Evolutionary conservation across 2,329 filamentous ascomycete species (phyloP).

Genomic region (Spiromastix sp.): DNA sequence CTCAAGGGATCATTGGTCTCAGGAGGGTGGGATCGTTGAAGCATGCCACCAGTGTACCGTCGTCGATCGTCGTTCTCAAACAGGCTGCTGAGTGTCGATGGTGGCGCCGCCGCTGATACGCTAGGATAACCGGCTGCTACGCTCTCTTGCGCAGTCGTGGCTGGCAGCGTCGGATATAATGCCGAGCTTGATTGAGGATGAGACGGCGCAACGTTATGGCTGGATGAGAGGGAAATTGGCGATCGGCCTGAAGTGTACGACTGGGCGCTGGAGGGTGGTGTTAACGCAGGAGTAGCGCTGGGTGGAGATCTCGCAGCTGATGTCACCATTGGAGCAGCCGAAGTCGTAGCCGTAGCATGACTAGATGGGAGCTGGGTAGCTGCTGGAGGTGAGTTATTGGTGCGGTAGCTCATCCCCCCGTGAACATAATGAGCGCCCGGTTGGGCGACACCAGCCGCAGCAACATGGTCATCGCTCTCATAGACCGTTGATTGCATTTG

Average conservation of each 20-base stretch:
- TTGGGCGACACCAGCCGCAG: constrained; percentile 66
- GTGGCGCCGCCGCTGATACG: constrained; percentile 45
- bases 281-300: constrained; percentile 50
- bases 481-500: constrained; percentile 96
- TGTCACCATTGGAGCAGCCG: constrained; percentile 30
- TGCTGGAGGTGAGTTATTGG: constrained; percentile 45
- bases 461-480: constrained; percentile 76
- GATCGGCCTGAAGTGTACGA: constrained; percentile 55
- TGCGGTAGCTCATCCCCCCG: constrained; percentile 41
- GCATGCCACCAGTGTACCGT: constrained; percentile 50
- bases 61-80: constrained; percentile 52
- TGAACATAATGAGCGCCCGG: constrained; percentile 58
- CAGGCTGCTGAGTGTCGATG: constrained; percentile 48
- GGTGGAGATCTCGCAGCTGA: constrained; percentile 34
- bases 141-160: constrained; percentile 47
- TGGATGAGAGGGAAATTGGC: constrained; percentile 43
- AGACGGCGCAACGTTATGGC: constrained; percentile 41
- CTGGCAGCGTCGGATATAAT: constrained; percentile 55
- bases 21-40: constrained; percentile 44
- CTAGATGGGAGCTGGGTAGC: constrained; percentile 29
- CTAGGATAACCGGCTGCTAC: constrained; percentile 41
- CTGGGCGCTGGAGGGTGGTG: constrained; percentile 51
- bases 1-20: constrained; percentile 21
- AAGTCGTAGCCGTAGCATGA: constrained; percentile 30
- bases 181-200: constrained; percentile 33